A percentile compares a stretch with the other conserved stretches of the same genome.
These are phyloP conservation scores for Cyberlindnera xylosilytica DNA, from an alignment of 805 yeast genomes.

Conservation along the genomic window DNA sequence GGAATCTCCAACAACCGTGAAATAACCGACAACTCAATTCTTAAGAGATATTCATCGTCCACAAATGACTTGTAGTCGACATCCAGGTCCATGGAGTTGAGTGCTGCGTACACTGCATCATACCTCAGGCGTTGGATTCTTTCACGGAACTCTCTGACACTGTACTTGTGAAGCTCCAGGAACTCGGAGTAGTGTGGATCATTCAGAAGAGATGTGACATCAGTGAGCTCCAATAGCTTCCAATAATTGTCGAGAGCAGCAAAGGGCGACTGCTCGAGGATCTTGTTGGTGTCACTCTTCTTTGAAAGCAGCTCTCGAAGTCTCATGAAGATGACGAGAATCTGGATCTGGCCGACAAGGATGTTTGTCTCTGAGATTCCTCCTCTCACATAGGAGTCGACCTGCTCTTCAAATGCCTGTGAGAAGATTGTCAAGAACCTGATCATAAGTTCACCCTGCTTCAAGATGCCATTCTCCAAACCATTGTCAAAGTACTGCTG, in stretches of 20 bases:
- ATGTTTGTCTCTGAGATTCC: constrained; percentile 28
- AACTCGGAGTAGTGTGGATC: constrained; percentile 29
- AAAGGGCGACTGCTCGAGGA: constrained; percentile 23
- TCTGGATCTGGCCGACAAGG: constrained; percentile 26
- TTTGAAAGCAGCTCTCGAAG: constrained; percentile 12
- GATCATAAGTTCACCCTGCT: constrained; percentile 18
- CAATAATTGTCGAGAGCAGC: constrained; percentile 30
- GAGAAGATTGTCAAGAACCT: constrained; percentile 22
- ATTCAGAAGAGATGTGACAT: constrained; percentile 26
- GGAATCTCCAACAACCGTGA: constrained; percentile 71
- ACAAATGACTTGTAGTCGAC: constrained; percentile 8
- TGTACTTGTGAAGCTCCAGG: constrained; percentile 21
- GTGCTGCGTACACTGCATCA: constrained; percentile 17
- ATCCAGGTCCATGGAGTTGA: constrained; percentile 24
- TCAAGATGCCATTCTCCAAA: constrained; percentile 9
- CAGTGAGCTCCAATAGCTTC: constrained; percentile 32
- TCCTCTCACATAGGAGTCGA: constrained; percentile 23
- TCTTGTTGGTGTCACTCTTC: neutral
- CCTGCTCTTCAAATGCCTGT: constrained; percentile 16
- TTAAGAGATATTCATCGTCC: constrained; percentile 16
- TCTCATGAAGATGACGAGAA: constrained; percentile 18
- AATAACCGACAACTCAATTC: constrained; percentile 43
- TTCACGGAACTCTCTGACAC: constrained; percentile 20
- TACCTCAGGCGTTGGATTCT: constrained; percentile 20
- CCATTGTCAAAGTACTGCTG: constrained; percentile 18